Percentiles rank a stretch among this genome's conserved stretches.
These are phyloP conservation scores for Ophiosphaerella korrae DNA, from an alignment of 2,329 filamentous ascomycete genomes.

Conservation along the genomic window DNA sequence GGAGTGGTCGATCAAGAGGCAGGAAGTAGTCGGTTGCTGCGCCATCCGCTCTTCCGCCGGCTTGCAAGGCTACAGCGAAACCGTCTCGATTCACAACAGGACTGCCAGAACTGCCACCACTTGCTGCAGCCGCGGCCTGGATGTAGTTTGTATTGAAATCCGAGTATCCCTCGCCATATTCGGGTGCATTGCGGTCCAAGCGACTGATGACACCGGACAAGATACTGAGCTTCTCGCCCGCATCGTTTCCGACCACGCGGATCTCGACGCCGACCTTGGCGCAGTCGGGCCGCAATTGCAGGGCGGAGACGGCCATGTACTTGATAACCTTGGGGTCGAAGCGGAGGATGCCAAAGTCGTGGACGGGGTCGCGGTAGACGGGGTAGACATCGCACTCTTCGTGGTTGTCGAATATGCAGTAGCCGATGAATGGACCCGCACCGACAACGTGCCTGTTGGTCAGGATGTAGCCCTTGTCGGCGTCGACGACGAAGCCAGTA, in stretches of 20 bases:
- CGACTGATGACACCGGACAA: conserved; percentile 96
- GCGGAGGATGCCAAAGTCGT: conserved; percentile 96
- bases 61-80: conserved; percentile 88
- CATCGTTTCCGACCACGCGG: conserved; percentile 96
- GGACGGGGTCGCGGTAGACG: conserved; percentile 96
- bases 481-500: conserved; percentile 96
- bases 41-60: conserved; percentile 89
- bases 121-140: conserved; percentile 94
- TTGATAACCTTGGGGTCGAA: conserved; percentile 97
- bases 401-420: conserved; percentile 98
- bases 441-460: conserved; percentile 82
- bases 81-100: conserved; percentile 96
- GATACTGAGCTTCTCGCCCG: conserved; percentile 97
- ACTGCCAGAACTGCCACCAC: conserved; percentile 96
- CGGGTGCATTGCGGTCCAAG: conserved; percentile 92
- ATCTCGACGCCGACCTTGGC: conserved; percentile 92
- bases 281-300: conserved; percentile 81
- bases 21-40: conserved; percentile 98
- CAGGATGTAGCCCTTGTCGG: conserved; percentile 75
- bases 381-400: conserved; percentile 94
- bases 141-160: conserved; percentile 98
- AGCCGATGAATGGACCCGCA: conserved; percentile 95
- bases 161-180: conserved; percentile 93
- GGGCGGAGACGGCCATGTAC: conserved; percentile 87
- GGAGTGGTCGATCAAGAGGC: conserved; percentile 85